phyloP scores from a whole-genome alignment of 371 early-diverging fungal species.

The Rhizomucor pusillus region DNA sequence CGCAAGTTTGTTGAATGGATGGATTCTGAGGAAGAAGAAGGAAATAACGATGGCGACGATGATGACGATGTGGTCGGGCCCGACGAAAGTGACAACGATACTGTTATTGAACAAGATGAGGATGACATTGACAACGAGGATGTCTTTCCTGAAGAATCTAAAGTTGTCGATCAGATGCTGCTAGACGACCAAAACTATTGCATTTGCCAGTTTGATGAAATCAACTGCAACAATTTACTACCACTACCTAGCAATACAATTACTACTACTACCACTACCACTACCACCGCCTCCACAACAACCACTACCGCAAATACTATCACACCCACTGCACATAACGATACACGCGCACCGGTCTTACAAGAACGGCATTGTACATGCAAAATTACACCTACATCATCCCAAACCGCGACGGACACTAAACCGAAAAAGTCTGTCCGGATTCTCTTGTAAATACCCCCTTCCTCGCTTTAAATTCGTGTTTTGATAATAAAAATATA shows the following conservation, averaged over 20 bases:
- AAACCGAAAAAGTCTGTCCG: constrained; percentile 13
- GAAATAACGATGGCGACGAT: constrained; percentile 14
- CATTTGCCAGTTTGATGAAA: constrained; percentile 11
- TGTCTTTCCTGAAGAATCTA: neutral
- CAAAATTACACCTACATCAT: constrained; percentile 4
- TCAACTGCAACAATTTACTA: neutral
- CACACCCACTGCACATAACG: too few species aligned
- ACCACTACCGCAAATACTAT: too few species aligned
- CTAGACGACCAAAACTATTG: constrained; percentile 13
- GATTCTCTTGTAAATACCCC: constrained; percentile 15
- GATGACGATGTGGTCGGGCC: constrained; percentile 1
- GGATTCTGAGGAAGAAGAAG: constrained; percentile 21
- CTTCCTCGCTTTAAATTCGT: too few species aligned
- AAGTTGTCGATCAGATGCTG: constrained; percentile 5
- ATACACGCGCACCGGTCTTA: neutral
- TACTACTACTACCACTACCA: too few species aligned
- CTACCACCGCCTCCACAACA: neutral
- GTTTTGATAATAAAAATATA: too few species aligned
- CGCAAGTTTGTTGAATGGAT: constrained; percentile 30
- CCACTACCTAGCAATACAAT: too few species aligned
- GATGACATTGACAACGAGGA: neutral
- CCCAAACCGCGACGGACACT: neutral
- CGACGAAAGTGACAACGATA: constrained; percentile 11
- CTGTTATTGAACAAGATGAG: constrained; percentile 5
- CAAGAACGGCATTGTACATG: constrained; percentile 11